Evolutionary conservation across 495 filamentous ascomycete genomes (phyloP).

Genomic region (Aspergillus homomorphus): DNA sequence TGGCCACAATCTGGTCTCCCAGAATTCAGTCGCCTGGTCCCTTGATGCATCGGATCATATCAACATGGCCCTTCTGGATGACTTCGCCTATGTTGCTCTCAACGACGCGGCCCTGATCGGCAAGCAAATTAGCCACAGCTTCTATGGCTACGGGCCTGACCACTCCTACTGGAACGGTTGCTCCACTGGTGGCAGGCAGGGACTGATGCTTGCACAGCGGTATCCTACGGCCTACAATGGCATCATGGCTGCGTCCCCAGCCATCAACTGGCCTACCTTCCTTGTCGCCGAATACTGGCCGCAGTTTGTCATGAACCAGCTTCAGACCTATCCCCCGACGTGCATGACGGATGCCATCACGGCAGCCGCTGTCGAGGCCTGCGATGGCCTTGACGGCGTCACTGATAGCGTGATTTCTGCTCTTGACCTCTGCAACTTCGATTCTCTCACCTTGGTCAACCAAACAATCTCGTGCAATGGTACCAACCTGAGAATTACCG

Average conservation of each 20-base stretch:
- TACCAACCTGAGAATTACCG: constrained; percentile 26
- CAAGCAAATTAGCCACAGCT: constrained; percentile 14
- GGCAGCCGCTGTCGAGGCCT: constrained; percentile 36
- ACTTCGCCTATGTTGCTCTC: constrained; percentile 39
- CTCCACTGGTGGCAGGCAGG: constrained; percentile 47
- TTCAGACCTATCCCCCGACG: constrained; percentile 36
- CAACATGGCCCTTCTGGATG: constrained; percentile 34
- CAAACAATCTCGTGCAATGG: constrained; percentile 35
- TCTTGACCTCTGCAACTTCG: constrained; percentile 50
- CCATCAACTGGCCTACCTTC: constrained; percentile 40
- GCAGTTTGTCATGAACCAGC: constrained; percentile 24
- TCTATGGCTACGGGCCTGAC: constrained; percentile 13
- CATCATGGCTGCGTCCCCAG: constrained; percentile 52
- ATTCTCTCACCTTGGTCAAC: constrained; percentile 48
- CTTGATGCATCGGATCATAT: constrained; percentile 39
- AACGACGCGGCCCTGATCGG: constrained; percentile 29
- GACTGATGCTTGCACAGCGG: constrained; percentile 40
- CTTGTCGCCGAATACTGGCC: constrained; percentile 20
- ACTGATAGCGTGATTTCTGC: constrained; percentile 56
- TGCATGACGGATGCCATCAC: constrained; percentile 45
- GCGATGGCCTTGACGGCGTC: constrained; percentile 56
- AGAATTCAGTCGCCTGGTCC: constrained; percentile 30
- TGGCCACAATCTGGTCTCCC: constrained; percentile 18
- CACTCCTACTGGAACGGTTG: constrained; percentile 49
- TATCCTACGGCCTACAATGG: constrained; percentile 56